Evolutionary conservation across 2,329 filamentous ascomycete genomes (phyloP).

Genomic region (Clarireedia monteithiana): DNA sequence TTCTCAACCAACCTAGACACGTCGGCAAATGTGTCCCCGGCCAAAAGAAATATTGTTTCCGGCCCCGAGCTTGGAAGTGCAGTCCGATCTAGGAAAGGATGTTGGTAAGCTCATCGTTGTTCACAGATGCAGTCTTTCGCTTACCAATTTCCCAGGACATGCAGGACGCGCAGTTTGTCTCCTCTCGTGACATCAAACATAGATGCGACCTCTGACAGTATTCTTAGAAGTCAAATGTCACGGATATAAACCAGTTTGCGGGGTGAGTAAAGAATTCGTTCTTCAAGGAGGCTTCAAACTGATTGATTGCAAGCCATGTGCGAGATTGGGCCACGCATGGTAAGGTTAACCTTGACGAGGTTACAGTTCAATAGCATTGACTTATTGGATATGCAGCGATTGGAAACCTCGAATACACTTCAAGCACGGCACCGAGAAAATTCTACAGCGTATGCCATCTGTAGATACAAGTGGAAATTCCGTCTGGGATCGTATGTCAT

Average conservation of each 20-base stretch:
- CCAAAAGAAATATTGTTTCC: neutral
- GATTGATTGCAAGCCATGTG: neutral
- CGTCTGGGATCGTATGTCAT: slow-evolving; percentile 47
- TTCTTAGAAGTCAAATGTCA: slow-evolving; percentile 6
- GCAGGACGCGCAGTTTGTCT: slow-evolving; percentile 5
- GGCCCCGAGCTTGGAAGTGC: neutral
- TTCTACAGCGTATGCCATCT: slow-evolving; percentile 43
- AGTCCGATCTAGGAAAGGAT: neutral
- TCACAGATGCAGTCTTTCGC: neutral
- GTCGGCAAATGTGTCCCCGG: neutral
- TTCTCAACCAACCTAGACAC: neutral
- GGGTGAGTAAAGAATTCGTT: neutral
- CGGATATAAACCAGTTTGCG: neutral
- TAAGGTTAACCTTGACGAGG: neutral
- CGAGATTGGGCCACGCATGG: neutral
- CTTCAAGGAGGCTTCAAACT: neutral
- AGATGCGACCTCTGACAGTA: neutral
- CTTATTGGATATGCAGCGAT: slow-evolving; percentile 32
- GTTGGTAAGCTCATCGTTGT: neutral
- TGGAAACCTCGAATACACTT: slow-evolving; percentile 49
- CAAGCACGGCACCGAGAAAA: slow-evolving; percentile 43
- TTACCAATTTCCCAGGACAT: slow-evolving; percentile 1
- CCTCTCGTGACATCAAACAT: neutral
- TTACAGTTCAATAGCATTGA: neutral
- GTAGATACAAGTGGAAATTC: slow-evolving; percentile 42